These are phyloP conservation scores for Inosperma sp. DNA, from an alignment of 768 basidiomycete genomes.

Conservation along the genomic window DNA sequence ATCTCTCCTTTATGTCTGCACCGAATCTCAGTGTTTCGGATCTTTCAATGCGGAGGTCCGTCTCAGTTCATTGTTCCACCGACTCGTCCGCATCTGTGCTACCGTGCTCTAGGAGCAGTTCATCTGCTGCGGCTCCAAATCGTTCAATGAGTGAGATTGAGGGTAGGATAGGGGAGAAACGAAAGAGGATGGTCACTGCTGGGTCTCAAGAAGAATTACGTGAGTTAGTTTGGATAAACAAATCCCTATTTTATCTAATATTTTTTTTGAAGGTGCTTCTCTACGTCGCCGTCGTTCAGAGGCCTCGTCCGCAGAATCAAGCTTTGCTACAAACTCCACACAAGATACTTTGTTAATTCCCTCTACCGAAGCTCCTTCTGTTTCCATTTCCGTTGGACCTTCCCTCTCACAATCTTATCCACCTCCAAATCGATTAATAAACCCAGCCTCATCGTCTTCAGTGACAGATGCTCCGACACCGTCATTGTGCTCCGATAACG, in stretches of 20 bases:
- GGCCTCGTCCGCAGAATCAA: conserved; percentile 26
- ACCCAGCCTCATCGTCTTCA: conserved; percentile 18
- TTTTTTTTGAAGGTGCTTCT: conserved; percentile 20
- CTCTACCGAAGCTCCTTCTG: conserved; percentile 12
- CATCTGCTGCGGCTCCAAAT: not conserved
- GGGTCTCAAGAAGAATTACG: conserved; percentile 29
- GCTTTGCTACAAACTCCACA: conserved; percentile 21
- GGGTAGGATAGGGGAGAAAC: conserved; percentile 27
- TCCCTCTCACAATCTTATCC: conserved; percentile 17
- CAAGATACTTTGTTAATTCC: conserved; percentile 9
- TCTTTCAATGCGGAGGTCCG: not conserved
- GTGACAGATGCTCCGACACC: conserved; percentile 50
- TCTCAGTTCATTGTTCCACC: conserved; percentile 6
- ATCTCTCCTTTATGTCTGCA: not conserved
- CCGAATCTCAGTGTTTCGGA: conserved; percentile 1
- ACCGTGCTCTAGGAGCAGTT: too few species aligned
- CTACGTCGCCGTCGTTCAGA: conserved; percentile 36
- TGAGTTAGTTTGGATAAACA: conserved; percentile 22
- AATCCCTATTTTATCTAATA: not conserved
- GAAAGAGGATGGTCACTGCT: conserved; percentile 33
- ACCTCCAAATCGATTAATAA: conserved; percentile 7
- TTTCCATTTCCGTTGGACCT: conserved; percentile 11
- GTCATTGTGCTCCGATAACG: conserved; percentile 72
- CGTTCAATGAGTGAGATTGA: conserved; percentile 8
- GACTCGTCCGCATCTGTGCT: conserved; percentile 4